A percentile compares a stretch with the other conserved stretches of the same genome.
Evolutionary conservation across 2,329 filamentous ascomycete species (phyloP).

Genomic region (Lasiodiplodia gonubiensis): DNA sequence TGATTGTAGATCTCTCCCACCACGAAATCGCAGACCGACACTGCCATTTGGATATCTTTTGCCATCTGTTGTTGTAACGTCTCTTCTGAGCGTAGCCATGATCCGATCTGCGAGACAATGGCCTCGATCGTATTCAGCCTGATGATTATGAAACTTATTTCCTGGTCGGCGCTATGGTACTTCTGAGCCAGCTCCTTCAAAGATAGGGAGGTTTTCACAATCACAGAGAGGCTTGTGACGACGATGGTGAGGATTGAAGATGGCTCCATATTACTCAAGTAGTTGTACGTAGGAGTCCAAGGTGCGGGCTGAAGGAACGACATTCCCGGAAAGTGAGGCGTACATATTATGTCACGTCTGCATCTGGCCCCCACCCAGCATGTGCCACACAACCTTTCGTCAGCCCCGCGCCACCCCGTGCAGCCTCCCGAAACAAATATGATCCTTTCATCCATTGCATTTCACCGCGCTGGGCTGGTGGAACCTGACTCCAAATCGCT

Average conservation of each 20-base stretch:
- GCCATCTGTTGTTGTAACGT: background rate
- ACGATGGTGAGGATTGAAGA: slow-evolving; percentile 5
- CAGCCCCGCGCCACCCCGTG: no score
- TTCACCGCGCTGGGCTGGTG: no score
- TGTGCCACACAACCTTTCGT: no score
- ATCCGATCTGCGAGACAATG: background rate
- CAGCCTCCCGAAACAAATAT: no score
- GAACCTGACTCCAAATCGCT: no score
- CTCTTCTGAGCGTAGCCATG: background rate
- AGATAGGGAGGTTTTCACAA: background rate
- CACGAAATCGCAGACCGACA: background rate
- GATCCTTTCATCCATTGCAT: no score
- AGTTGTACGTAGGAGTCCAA: no score
- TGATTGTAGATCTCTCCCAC: background rate
- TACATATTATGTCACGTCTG: no score
- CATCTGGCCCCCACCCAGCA: no score
- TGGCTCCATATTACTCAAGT: background rate
- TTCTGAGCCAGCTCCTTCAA: background rate
- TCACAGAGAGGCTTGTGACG: background rate
- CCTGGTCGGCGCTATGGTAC: background rate
- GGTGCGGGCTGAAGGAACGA: no score
- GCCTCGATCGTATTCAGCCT: background rate
- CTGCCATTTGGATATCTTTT: background rate
- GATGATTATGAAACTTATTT: slow-evolving; percentile 9
- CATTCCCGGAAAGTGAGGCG: no score